phyloP scores from a whole-genome alignment of 768 basidiomycete genomes.

The Holtermanniella nyarrowii region DNA sequence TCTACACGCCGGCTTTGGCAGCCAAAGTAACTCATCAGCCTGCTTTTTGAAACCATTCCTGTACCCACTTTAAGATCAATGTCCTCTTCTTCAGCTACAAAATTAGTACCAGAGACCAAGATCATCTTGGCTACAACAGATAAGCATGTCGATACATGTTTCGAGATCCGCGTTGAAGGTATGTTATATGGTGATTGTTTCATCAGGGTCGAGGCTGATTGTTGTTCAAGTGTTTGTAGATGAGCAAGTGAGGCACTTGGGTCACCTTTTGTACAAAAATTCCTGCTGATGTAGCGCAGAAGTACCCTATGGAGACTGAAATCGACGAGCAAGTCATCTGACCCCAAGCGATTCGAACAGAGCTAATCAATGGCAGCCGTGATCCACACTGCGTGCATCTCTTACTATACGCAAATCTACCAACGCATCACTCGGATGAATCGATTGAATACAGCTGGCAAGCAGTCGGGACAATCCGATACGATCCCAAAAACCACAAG shows the following conservation, averaged over 20 bases:
- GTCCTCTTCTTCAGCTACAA: too few species aligned
- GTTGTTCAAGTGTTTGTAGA: not conserved
- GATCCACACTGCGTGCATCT: slow-evolving; percentile 2
- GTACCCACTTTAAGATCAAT: too few species aligned
- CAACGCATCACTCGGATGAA: not conserved
- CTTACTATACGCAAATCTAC: slow-evolving; percentile 1
- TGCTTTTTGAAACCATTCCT: too few species aligned
- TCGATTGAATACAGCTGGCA: not conserved
- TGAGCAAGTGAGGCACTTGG: not conserved
- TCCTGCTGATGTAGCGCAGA: slow-evolving; percentile 11
- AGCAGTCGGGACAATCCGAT: slow-evolving; percentile 7
- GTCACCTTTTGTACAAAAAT: not conserved
- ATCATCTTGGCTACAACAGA: not conserved
- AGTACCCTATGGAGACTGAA: slow-evolving; percentile 7
- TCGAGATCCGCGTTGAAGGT: slow-evolving; percentile 11
- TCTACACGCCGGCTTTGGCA: too few species aligned
- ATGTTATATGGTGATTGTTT: not conserved
- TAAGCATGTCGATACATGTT: slow-evolving; percentile 2
- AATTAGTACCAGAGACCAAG: not conserved
- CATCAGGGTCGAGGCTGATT: too few species aligned
- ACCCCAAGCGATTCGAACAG: not conserved
- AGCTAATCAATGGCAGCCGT: not conserved
- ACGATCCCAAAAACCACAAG: slow-evolving; percentile 6
- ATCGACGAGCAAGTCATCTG: slow-evolving; percentile 8
- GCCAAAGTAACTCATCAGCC: too few species aligned